Evolutionary conservation across 2,329 filamentous ascomycete genomes (phyloP).

Genomic region (Hypoxylon sp.): DNA sequence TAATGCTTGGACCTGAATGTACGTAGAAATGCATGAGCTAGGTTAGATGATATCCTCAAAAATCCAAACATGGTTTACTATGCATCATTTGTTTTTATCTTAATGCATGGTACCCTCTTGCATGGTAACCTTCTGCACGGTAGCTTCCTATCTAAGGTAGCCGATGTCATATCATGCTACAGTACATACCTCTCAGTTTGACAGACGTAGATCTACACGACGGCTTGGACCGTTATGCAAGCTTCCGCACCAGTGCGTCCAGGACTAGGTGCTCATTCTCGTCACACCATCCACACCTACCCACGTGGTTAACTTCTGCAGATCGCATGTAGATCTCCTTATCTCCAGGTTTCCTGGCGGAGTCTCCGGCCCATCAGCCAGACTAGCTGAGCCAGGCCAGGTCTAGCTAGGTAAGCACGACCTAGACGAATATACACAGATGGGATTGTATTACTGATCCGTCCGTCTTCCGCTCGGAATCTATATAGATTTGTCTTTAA

Average conservation of each 20-base stretch:
- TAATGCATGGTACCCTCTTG: too few relatives aligned
- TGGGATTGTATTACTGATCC: neutral
- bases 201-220: neutral
- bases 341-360: neutral
- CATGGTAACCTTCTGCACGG: too few relatives aligned
- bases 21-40: neutral
- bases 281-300: slow-evolving; percentile 8
- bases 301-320: slow-evolving; percentile 15
- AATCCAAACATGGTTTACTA: neutral
- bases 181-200: neutral
- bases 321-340: slow-evolving; percentile 12
- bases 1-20: slow-evolving; percentile 19
- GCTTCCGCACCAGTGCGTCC: neutral
- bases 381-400: neutral
- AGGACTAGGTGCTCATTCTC: neutral
- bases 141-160: neutral
- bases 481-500: neutral
- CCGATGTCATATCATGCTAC: neutral
- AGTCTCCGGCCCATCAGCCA: neutral
- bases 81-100: too few relatives aligned
- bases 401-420: neutral
- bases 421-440: too few relatives aligned
- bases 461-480: neutral
- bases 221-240: neutral
- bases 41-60: neutral